A percentile compares a stretch with the other conserved stretches of the same genome.
These are phyloP conservation scores for Durusdinium trenchii DNA, from an alignment of 73 alveolate species.

Conservation along the genomic window DNA sequence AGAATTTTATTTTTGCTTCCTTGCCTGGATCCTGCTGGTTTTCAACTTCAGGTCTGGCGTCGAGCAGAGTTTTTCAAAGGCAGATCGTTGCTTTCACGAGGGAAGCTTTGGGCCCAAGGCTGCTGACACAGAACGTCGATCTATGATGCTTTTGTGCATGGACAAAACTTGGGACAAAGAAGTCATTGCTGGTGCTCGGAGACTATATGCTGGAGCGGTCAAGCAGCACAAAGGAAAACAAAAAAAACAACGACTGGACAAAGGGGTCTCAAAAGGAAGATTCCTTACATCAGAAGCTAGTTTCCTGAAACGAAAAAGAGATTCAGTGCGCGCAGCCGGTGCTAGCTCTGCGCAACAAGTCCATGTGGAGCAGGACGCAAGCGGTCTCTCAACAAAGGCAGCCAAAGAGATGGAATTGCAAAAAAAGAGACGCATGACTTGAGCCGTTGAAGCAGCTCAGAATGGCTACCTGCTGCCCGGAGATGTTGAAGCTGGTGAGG, in stretches of 20 bases:
- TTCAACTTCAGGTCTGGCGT: conserved; percentile 27
- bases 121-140: not conserved
- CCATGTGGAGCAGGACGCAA: not conserved
- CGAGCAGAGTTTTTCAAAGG: conserved; percentile 33
- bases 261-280: not conserved
- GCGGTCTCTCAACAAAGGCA: not conserved
- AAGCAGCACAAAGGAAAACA: not conserved
- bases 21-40: not conserved
- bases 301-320: not conserved
- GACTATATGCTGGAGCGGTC: not conserved
- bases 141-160: not conserved
- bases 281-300: not conserved
- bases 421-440: not conserved
- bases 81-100: not conserved
- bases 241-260: not conserved
- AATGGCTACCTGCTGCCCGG: not conserved
- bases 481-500: not conserved
- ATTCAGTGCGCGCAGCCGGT: not conserved
- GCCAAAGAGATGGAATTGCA: not conserved
- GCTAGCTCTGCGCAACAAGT: not conserved
- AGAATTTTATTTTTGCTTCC: not conserved
- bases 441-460: conserved; percentile 14
- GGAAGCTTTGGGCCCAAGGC: conserved; percentile 6
- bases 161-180: not conserved
- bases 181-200: not conserved